Evolutionary conservation across 805 yeast genomes (phyloP).

Genomic region (Ascoidea tarda): DNA sequence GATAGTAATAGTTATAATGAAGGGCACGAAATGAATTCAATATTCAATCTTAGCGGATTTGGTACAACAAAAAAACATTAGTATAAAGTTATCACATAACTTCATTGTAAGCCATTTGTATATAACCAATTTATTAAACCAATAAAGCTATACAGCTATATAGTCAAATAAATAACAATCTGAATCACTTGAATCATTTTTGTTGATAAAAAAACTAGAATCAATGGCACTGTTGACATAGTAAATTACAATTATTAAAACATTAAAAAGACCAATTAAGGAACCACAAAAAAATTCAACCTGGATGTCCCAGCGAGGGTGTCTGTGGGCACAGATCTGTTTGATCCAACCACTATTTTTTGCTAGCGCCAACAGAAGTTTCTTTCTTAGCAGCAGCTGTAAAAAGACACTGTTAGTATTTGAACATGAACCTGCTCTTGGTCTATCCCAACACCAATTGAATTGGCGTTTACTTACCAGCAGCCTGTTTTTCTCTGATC

Average conservation of each 20-base stretch:
- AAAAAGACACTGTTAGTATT: neutral
- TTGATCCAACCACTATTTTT: neutral
- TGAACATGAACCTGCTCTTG: neutral
- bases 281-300: too few relatives aligned
- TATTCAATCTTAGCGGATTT: too few relatives aligned
- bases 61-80: neutral
- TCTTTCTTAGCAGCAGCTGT: conserved; percentile 37
- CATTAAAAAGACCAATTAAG: too few relatives aligned
- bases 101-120: too few relatives aligned
- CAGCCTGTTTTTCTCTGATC: conserved; percentile 79
- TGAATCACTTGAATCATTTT: too few relatives aligned
- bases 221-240: too few relatives aligned
- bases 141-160: conserved; percentile 1
- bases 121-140: neutral
- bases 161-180: too few relatives aligned
- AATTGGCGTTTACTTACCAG: conserved; percentile 33
- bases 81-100: too few relatives aligned
- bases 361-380: conserved; percentile 14
- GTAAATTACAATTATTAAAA: too few relatives aligned
- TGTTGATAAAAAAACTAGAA: too few relatives aligned
- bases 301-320: too few relatives aligned
- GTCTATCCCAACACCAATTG: conserved; percentile 2
- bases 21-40: neutral
- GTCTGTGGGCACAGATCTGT: too few relatives aligned
- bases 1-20: neutral